These are phyloP conservation scores for Lipomyces spencermartinsiae DNA, from an alignment of 805 yeast genomes.

Conservation along the genomic window DNA sequence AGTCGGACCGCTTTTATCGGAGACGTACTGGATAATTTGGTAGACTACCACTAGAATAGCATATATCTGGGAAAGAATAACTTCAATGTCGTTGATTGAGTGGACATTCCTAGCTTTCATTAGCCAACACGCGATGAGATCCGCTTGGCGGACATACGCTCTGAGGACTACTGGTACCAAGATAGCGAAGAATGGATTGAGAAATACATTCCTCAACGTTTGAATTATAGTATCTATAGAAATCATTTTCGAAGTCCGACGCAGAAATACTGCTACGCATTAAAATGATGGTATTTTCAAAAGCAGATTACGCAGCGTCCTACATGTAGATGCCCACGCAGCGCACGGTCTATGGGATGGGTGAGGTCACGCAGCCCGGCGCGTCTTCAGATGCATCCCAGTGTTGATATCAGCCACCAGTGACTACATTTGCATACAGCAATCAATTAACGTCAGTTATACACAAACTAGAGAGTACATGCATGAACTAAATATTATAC, in stretches of 20 bases:
- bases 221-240: conserved; percentile 2
- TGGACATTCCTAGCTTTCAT: conserved; percentile 4
- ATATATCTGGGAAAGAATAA: conserved; percentile 22
- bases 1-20: not conserved
- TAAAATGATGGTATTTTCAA: not conserved
- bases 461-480: not conserved
- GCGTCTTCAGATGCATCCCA: not conserved
- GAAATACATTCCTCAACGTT: not conserved
- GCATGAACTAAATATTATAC: not conserved
- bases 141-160: not conserved
- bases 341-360: too few species aligned
- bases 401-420: not conserved
- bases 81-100: conserved; percentile 9
- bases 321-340: too few species aligned
- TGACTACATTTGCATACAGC: not conserved
- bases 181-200: conserved; percentile 12
- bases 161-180: conserved; percentile 5
- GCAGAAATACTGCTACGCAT: not conserved
- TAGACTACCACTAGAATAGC: conserved; percentile 21
- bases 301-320: not conserved
- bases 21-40: conserved; percentile 14
- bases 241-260: conserved; percentile 6
- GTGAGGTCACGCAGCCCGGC: not conserved
- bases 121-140: not conserved
- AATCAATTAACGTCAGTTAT: not conserved